Evolutionary conservation across 2,329 filamentous ascomycete genomes (phyloP), one percentile per base, ranked within the genome.

Genomic region (Xylariaceae sp.): DNA sequence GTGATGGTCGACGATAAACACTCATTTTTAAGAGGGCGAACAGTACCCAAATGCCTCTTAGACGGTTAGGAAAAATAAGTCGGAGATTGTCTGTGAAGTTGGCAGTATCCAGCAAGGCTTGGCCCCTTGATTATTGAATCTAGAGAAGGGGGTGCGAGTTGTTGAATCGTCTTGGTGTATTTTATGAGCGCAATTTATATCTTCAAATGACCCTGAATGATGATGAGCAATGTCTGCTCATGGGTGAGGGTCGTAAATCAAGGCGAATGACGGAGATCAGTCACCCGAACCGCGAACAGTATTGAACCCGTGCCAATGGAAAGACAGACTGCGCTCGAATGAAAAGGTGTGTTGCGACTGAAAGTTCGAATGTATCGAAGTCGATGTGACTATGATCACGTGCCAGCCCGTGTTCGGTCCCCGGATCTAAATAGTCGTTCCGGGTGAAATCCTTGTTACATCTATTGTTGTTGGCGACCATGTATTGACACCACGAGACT

Each of bases 251-350:
- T 51, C 30, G 41, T 36, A 21, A 49, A 44, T 30, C 21, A 40
- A 48, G 55, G 34, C 47, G 40, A 40, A 47, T 51, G 46, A 30
- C 51, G 36, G 39, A 54, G 57, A 57, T 61, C 58, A 22, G 43
- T 40, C 41, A 56, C 34, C 59, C 61, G 62, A 67, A 67, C 64
- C 61, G 42, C 49, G 42, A 57, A 26, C 13, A 3, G 5, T 34
- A 34, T 34, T 7, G 10, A 34, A 34, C 40, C 37, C 10, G 53
- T 32, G 56, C 59, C 61, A 51, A 63, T 51, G 51, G 43, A 39
- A 53, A 40, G 30, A 41, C 49, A 26, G 50, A 47, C 53, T 39
- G 44, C 50, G 32, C 37, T 50, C 61, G 54, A 60, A 62, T 59
- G 40, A 48, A 39, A 19, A 43, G 39, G 47, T 42, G 45, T 26